Base-by-base conservation (phyloP, 208 protist species). In the Crithidia bombi region DNA sequence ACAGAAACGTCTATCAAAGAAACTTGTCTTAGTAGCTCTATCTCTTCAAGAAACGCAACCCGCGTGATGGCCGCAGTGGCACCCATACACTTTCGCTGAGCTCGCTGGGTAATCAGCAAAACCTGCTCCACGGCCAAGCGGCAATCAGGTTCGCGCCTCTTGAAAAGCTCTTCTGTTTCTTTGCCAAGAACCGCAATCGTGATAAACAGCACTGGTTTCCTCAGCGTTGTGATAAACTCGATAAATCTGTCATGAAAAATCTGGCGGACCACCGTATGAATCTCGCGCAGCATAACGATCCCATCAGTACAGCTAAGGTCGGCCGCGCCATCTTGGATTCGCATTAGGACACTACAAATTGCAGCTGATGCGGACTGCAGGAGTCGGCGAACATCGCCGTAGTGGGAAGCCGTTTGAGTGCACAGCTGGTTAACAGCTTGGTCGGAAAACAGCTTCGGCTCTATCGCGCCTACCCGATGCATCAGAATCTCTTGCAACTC, bases 231-330 rank as follows among this genome's bases (percentile, higher is more conserved):
- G 66, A 94, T 86, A 64, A 94, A 96, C 65, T 94, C 88, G 3
- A 93, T 75, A 78, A 96, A 96, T 23, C 91, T 67, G 74, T 96
- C 91, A 56, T 94, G 88, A 72, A 94, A 96, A 71, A 93, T 93
- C 67, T 94, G 84, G 7, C 87, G 86, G 26, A 93, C 85, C 25
- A 96, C 86, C 32, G 65, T 65, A 57, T 96, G 87, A 46, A 96
- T 76, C 36, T 94, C 84, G 32, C 79, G 79, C 33, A 94, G 76
- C 14, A 81, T 78, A 17, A 96, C 79, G 44, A 96, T 82, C 11
- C 86, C 91, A 30, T 87, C 83, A 10, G 66, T n/a, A 17, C 25
- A 26, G 43, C 54, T 54, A 41, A 61, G 50, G 41, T 59, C 58
- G n/a, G 47, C 21, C 3, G 47, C 17, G 33, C 72, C 85, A 26